phyloP scores from a whole-genome alignment of 176 grass and related monocot genomes.

The Carex cristatella region DNA sequence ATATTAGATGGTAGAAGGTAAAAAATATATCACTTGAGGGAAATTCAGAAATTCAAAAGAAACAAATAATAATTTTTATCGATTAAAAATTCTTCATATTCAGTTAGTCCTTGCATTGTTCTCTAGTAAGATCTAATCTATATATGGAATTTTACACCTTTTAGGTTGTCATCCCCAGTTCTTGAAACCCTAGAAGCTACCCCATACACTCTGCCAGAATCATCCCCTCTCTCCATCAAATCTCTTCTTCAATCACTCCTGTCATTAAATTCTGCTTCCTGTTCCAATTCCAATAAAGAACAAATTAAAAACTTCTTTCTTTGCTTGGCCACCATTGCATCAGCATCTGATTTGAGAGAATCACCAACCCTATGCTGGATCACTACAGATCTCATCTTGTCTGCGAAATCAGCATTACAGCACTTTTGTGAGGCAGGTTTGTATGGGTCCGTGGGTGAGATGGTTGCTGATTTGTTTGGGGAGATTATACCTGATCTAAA shows the following conservation, averaged over 20 bases:
- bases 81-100: neutral
- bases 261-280: neutral
- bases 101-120: neutral
- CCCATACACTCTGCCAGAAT: conserved; percentile 38
- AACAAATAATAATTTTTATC: neutral
- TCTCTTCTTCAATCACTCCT: conserved; percentile 55
- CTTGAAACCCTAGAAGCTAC: conserved; percentile 35
- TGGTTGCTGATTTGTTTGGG: conserved; percentile 39
- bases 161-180: conserved; percentile 31
- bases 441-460: conserved; percentile 35
- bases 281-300: neutral
- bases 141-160: conserved; percentile 4
- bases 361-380: conserved; percentile 71
- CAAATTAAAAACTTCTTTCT: conserved; percentile 50
- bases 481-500: conserved; percentile 54
- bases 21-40: neutral
- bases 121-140: neutral
- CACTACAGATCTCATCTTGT: conserved; percentile 25
- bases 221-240: conserved; percentile 55
- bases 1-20: neutral
- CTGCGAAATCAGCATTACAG: conserved; percentile 17
- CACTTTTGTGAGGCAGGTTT: conserved; percentile 31
- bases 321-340: conserved; percentile 40
- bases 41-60: neutral
- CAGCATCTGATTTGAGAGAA: conserved; percentile 25